A percentile compares a stretch with the other conserved stretches of the same genome.
These are phyloP conservation scores for Colletotrichum limetticola DNA, from an alignment of 2,329 filamentous ascomycete genomes.

Conservation along the genomic window DNA sequence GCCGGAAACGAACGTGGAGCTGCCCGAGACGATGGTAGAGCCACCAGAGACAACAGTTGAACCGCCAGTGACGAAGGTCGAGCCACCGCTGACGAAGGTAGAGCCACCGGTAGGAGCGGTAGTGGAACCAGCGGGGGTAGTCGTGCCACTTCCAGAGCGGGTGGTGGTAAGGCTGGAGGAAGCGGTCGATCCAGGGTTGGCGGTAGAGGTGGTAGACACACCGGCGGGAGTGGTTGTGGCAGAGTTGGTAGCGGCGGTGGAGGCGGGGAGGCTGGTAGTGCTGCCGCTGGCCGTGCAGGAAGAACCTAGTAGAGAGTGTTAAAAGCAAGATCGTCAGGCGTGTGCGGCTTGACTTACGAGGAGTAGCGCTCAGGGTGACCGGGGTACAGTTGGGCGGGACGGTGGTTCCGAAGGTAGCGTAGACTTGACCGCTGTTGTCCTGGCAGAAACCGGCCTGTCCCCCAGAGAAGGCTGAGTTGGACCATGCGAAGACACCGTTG, in stretches of 20 bases:
- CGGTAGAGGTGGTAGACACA: background rate
- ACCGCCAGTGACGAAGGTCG: background rate
- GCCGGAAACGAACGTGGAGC: background rate
- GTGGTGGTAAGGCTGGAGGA: background rate
- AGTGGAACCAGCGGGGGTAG: too few species aligned
- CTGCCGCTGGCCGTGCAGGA: background rate
- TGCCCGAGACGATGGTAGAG: background rate
- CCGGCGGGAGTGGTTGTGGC: background rate
- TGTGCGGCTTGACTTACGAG: slow-evolving; percentile 15
- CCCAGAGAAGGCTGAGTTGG: slow-evolving; percentile 14
- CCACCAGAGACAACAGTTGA: background rate
- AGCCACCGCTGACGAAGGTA: background rate
- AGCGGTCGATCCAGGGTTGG: background rate
- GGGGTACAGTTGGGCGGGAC: slow-evolving; percentile 2
- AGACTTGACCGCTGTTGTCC: slow-evolving; percentile 14
- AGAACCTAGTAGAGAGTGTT: background rate
- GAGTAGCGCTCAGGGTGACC: background rate
- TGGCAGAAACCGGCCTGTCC: slow-evolving; percentile 27
- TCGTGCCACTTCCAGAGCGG: too few species aligned
- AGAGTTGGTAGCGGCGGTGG: background rate
- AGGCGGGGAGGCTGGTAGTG: background rate
- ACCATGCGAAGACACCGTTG: slow-evolving; percentile 14
- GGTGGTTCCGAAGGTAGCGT: slow-evolving; percentile 21
- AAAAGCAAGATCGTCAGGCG: background rate
- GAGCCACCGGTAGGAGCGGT: background rate